Conservation (phyloP, 129 eudicot genomes). For the Centaurea solstitialis region DNA sequence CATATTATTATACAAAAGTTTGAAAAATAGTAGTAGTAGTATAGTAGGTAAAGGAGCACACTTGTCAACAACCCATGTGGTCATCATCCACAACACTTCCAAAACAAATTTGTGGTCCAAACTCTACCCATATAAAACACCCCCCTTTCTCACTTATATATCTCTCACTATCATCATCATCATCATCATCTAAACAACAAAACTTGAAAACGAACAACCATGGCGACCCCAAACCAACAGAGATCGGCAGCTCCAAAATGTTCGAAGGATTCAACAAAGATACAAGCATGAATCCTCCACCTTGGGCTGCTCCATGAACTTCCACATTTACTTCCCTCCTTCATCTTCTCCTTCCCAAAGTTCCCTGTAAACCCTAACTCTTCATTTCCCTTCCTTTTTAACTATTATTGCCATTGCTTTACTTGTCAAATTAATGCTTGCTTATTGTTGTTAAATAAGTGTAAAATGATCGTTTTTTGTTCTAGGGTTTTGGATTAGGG, state of each 20-base stretch:
- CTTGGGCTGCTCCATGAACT: conserved; percentile 88
- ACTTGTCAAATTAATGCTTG: neutral
- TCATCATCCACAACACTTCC: conserved; percentile 11
- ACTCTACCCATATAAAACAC: neutral
- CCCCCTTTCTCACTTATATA: neutral
- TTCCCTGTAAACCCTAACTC: conserved; percentile 61
- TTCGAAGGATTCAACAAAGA: conserved; percentile 91
- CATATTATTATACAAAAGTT: too few species aligned
- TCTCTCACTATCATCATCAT: neutral
- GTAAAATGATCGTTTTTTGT: conserved; percentile 6
- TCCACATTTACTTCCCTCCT: conserved; percentile 91
- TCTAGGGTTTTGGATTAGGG: conserved; percentile 20
- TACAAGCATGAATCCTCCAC: conserved; percentile 87
- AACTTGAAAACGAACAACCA: conserved; percentile 3
- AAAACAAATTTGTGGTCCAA: conserved; percentile 8
- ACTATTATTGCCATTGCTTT: neutral
- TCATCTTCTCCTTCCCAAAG: conserved; percentile 62
- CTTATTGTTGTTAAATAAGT: neutral
- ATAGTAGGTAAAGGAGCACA: neutral
- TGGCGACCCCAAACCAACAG: conserved; percentile 80
- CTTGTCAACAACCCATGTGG: neutral
- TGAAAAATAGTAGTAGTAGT: too few species aligned
- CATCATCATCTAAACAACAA: conserved; percentile 10
- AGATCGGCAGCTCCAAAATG: conserved; percentile 89
- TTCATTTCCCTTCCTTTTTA: neutral